Conservation (phyloP, 805 yeast genomes). For the Sugiyamaella valdiviana region DNA sequence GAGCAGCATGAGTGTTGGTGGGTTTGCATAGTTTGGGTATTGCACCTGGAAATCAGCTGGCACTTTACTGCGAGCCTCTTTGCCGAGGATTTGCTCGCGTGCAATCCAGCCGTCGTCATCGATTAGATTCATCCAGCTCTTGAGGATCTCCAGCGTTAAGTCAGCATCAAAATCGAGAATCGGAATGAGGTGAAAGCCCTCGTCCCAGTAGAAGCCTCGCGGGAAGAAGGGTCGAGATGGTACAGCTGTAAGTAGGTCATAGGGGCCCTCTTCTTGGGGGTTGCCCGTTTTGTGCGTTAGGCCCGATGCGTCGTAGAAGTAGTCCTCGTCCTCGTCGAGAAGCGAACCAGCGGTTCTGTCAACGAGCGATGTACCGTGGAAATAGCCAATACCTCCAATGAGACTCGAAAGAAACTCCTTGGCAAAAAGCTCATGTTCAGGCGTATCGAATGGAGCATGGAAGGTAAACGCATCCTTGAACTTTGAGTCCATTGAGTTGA, state of each 20-base stretch:
- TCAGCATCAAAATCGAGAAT: slow-evolving; percentile 78
- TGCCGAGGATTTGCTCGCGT: slow-evolving; percentile 88
- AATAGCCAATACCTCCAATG: slow-evolving; percentile 85
- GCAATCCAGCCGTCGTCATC: slow-evolving; percentile 97
- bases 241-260: slow-evolving; percentile 69
- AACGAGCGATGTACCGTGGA: slow-evolving; percentile 75
- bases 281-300: slow-evolving; percentile 14
- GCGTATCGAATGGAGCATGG: slow-evolving; percentile 46
- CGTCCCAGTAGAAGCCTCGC: slow-evolving; percentile 98
- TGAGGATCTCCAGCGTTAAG: slow-evolving; percentile 66
- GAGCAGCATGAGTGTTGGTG: slow-evolving; percentile 80
- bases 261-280: slow-evolving; percentile 69
- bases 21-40: slow-evolving; percentile 86
- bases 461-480: slow-evolving; percentile 49
- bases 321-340: slow-evolving; percentile 59
- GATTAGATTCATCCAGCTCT: slow-evolving; percentile 81
- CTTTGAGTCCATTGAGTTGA: slow-evolving; percentile 42
- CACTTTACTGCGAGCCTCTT: slow-evolving; percentile 81
- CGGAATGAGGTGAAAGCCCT: slow-evolving; percentile 88
- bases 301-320: slow-evolving; percentile 32
- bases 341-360: slow-evolving; percentile 65
- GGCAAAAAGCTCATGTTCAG: slow-evolving; percentile 51
- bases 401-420: slow-evolving; percentile 75
- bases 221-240: slow-evolving; percentile 95
- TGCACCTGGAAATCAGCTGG: slow-evolving; percentile 80